Percentiles rank a stretch among this genome's conserved stretches.
Conservation (phyloP, 2,329 filamentous ascomycete genomes). For the Fusarium pseudonygamai region DNA sequence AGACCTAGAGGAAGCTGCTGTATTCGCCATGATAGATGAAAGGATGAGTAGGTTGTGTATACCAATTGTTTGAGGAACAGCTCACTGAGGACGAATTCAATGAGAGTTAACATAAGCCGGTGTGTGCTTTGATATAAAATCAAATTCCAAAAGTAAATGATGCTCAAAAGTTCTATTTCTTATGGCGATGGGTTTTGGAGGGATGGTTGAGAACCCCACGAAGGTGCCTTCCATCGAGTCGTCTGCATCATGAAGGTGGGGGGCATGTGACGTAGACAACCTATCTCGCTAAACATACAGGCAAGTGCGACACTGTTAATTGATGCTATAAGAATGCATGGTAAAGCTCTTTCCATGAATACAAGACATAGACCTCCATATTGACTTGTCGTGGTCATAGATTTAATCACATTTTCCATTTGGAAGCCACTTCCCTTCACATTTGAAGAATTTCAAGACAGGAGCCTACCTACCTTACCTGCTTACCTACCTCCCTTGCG, state of each 20-base stretch:
- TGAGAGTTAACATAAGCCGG: neutral
- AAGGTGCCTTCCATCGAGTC: neutral
- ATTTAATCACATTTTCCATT: neutral
- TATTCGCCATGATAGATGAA: constrained; percentile 31
- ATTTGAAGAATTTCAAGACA: neutral
- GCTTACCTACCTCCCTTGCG: neutral
- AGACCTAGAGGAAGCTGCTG: constrained; percentile 1
- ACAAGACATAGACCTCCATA: neutral
- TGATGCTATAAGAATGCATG: neutral
- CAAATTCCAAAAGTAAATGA: neutral
- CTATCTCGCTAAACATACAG: neutral
- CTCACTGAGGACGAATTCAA: neutral
- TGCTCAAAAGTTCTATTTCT: neutral
- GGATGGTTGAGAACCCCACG: constrained; percentile 3
- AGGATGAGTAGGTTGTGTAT: neutral
- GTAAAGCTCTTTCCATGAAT: neutral
- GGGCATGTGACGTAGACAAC: constrained; percentile 32
- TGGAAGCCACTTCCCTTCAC: neutral
- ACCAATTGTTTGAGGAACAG: neutral
- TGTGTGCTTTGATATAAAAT: neutral
- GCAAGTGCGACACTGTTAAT: neutral
- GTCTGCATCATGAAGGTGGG: constrained; percentile 18
- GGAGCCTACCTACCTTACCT: neutral
- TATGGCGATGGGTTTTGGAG: neutral
- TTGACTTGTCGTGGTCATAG: neutral